phyloP scores from a whole-genome alignment of 768 basidiomycete genomes.

The Mycena venus region DNA sequence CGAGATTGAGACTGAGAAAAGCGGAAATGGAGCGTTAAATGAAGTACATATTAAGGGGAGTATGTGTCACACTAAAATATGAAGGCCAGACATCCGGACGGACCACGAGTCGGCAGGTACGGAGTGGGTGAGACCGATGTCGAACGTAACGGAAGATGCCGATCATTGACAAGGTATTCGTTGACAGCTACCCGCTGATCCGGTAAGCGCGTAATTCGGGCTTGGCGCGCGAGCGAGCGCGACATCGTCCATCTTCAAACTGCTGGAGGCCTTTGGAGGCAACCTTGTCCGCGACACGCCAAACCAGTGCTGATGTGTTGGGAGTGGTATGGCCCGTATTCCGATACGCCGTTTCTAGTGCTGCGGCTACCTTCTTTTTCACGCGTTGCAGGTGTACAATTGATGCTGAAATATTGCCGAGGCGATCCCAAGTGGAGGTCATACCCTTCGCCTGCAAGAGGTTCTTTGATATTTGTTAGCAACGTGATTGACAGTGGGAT shows the following conservation, averaged over 20 bases:
- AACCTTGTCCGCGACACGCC: background rate
- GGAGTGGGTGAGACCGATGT: too few species aligned
- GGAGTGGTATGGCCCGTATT: background rate
- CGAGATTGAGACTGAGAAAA: too few species aligned
- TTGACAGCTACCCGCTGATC: too few species aligned
- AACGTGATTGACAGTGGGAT: background rate
- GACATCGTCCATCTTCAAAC: background rate
- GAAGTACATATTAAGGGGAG: too few species aligned
- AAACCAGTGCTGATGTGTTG: background rate
- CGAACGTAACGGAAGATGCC: too few species aligned
- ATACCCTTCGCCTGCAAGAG: slow-evolving; percentile 38
- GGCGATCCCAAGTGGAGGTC: background rate
- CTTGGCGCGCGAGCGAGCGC: too few species aligned
- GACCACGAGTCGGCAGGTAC: too few species aligned
- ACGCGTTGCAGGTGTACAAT: background rate
- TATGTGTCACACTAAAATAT: too few species aligned
- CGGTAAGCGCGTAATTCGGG: too few species aligned
- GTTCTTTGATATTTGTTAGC: background rate
- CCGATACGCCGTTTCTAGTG: background rate
- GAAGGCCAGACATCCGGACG: too few species aligned
- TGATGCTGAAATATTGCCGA: background rate
- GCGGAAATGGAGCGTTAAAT: too few species aligned
- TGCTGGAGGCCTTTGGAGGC: background rate
- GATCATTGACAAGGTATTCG: too few species aligned
- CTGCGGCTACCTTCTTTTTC: slow-evolving; percentile 21